Conservation (phyloP, 2,329 filamentous ascomycete genomes). For the Phyllosticta ampelicida region DNA sequence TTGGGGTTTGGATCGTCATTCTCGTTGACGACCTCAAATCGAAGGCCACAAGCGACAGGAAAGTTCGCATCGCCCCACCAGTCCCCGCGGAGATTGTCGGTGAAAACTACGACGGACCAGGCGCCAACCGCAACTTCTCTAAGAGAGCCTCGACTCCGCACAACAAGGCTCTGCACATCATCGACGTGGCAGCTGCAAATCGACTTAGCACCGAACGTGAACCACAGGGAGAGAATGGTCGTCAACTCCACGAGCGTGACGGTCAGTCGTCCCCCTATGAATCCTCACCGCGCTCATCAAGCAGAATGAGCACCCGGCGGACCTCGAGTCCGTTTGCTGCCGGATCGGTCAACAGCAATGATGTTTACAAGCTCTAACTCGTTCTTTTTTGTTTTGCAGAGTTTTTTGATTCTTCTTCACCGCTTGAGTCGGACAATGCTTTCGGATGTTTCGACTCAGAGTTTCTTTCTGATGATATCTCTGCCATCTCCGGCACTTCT, state of each 20-base stretch:
- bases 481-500: neutral
- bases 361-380: neutral
- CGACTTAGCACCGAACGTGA: neutral
- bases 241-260: neutral
- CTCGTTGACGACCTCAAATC: slow-evolving; percentile 52
- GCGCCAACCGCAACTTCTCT: neutral
- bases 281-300: neutral
- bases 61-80: slow-evolving; percentile 4
- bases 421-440: neutral
- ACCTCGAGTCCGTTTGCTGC: neutral
- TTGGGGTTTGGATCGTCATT: slow-evolving; percentile 72
- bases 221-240: neutral
- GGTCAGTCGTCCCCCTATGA: neutral
- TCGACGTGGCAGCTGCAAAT: neutral
- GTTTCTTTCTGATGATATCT: neutral
- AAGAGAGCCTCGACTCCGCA: neutral
- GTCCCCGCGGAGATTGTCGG: slow-evolving; percentile 1
- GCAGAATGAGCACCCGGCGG: neutral
- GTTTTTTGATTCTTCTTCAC: neutral
- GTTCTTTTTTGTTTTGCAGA: neutral
- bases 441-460: neutral
- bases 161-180: neutral
- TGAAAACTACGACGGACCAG: neutral
- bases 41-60: neutral
- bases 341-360: neutral